A percentile compares a stretch with the other conserved stretches of the same genome.
Evolutionary conservation across 192 early-diverging fungal genomes (phyloP).

Genomic region (Cladochytrium replicatum): DNA sequence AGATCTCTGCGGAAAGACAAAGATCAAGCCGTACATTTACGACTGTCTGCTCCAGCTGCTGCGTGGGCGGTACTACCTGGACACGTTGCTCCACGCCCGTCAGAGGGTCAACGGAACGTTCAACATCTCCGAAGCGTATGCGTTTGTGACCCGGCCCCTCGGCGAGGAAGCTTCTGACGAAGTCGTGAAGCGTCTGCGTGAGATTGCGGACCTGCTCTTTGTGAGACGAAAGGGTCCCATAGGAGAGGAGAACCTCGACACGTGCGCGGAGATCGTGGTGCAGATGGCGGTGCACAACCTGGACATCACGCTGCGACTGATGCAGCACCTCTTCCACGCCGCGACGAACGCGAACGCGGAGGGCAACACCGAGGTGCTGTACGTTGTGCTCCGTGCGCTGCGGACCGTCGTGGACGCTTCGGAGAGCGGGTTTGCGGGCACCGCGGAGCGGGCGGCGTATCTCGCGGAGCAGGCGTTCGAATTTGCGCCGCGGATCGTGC

Average conservation of each 20-base stretch:
- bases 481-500: constrained; percentile 18
- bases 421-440: constrained; percentile 31
- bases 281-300: constrained; percentile 43
- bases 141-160: constrained; percentile 17
- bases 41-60: constrained; percentile 32
- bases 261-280: constrained; percentile 27
- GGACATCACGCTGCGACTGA: constrained; percentile 21
- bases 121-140: constrained; percentile 14
- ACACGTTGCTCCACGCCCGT: constrained; percentile 22
- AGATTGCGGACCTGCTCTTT: constrained; percentile 35
- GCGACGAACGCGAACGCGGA: constrained; percentile 9
- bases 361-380: constrained; percentile 16
- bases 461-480: constrained; percentile 27
- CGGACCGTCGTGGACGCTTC: constrained; percentile 32
- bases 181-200: constrained; percentile 25
- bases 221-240: constrained; percentile 21
- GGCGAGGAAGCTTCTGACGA: constrained; percentile 28
- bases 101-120: constrained; percentile 17
- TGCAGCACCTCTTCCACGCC: constrained; percentile 20
- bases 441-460: constrained; percentile 19
- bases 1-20: constrained; percentile 25
- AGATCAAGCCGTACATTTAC: constrained; percentile 27
- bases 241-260: constrained; percentile 28
- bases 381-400: constrained; percentile 30
- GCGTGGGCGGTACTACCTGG: constrained; percentile 33